Conservation (phyloP, 495 filamentous ascomycete genomes). For the Annulohypoxylon nitens region DNA sequence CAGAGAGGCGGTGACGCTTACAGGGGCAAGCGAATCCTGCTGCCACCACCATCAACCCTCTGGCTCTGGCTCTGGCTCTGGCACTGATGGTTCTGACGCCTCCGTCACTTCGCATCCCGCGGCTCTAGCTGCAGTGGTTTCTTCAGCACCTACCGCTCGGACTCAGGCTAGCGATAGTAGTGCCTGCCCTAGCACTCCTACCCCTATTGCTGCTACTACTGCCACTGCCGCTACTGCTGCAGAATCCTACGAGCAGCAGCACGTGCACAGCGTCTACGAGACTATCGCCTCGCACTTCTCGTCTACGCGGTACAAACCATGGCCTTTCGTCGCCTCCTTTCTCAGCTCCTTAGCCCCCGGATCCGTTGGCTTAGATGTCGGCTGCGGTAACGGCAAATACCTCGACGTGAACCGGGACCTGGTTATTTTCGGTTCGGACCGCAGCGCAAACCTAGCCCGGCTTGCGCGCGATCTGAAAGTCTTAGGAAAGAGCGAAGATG, state of each 20-base stretch:
- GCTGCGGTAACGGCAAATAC: constrained; percentile 98
- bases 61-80: constrained; percentile 26
- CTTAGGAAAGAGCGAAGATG: constrained; percentile 50
- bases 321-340: constrained; percentile 91
- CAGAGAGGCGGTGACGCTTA: constrained; percentile 37
- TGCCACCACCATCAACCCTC: constrained; percentile 21
- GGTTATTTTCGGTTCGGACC: constrained; percentile 89
- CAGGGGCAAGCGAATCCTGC: constrained; percentile 12
- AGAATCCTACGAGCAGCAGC: constrained; percentile 78
- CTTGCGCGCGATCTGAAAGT: constrained; percentile 78
- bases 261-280: constrained; percentile 95
- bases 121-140: neutral
- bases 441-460: constrained; percentile 79
- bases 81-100: neutral
- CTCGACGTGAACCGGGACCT: constrained; percentile 81
- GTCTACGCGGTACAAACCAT: constrained; percentile 95
- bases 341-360: constrained; percentile 75
- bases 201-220: constrained; percentile 12
- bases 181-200: constrained; percentile 4
- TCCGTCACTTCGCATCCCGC: constrained; percentile 3
- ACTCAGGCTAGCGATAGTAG: constrained; percentile 3
- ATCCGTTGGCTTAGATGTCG: constrained; percentile 89
- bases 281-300: constrained; percentile 96
- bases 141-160: constrained; percentile 1
- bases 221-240: constrained; percentile 37